Evolutionary conservation across 371 early-diverging fungal genomes (phyloP).

Genomic region (Mucor racemosus): DNA sequence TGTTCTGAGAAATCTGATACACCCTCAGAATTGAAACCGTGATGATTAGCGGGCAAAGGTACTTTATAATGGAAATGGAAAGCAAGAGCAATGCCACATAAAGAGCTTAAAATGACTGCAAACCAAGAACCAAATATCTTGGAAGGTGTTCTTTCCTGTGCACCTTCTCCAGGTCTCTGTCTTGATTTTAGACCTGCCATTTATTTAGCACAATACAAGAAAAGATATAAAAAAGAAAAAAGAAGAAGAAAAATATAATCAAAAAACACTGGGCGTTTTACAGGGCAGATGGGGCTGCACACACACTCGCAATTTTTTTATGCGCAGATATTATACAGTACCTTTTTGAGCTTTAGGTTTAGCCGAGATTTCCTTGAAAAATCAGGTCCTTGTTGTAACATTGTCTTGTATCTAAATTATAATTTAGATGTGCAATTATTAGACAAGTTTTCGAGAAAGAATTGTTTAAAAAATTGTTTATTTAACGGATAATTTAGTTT

Average conservation of each 20-base stretch:
- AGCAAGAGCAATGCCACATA: constrained; percentile 36
- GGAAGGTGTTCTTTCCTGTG: constrained; percentile 18
- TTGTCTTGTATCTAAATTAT: no score
- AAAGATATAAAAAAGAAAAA: background rate
- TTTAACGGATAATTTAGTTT: background rate
- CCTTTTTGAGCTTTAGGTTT: no score
- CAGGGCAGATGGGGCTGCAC: background rate
- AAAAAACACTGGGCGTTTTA: background rate
- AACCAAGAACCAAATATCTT: constrained; percentile 21
- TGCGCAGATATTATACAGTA: no score
- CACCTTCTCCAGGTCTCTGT: constrained; percentile 11
- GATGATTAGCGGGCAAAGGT: constrained; percentile 45
- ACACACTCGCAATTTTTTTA: background rate
- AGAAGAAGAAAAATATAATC: background rate
- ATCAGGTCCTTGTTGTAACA: no score
- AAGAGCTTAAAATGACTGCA: constrained; percentile 9
- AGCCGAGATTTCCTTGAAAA: background rate
- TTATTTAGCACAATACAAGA: background rate
- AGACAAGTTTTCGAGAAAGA: no score
- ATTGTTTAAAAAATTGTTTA: background rate
- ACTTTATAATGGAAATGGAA: constrained; percentile 46
- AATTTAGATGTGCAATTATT: no score
- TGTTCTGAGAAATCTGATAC: constrained; percentile 59
- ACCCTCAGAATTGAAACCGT: constrained; percentile 39
- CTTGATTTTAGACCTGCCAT: constrained; percentile 14